Conservation (phyloP, 2,329 filamentous ascomycete genomes). For the Sordariomycetes sp. region DNA sequence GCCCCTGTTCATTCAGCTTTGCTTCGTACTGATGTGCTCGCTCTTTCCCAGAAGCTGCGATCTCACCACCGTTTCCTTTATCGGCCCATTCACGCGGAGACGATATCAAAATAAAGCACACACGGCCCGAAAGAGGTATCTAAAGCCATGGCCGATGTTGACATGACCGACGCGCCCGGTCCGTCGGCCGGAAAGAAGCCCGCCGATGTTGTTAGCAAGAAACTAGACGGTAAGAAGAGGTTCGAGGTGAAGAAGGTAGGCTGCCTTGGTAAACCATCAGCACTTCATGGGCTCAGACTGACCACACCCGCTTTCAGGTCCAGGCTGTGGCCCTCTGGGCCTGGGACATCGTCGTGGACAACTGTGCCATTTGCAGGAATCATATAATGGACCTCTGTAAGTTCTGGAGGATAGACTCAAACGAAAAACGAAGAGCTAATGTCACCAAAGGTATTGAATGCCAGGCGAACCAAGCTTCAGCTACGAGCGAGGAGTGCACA, state of each 20-base stretch:
- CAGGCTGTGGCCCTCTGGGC: slow-evolving; percentile 93
- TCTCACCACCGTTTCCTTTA: neutral
- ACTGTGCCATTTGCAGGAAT: slow-evolving; percentile 97
- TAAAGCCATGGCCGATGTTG: slow-evolving; percentile 72
- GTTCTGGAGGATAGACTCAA: slow-evolving; percentile 13
- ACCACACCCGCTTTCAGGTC: slow-evolving; percentile 4
- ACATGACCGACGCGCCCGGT: slow-evolving; percentile 79
- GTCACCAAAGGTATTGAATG: slow-evolving; percentile 70
- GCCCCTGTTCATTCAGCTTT: neutral
- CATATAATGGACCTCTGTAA: slow-evolving; percentile 98
- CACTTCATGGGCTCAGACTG: neutral
- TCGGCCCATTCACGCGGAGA: neutral
- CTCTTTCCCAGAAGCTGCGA: neutral
- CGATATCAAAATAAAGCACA: neutral
- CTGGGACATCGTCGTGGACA: slow-evolving; percentile 99
- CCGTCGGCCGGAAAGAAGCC: slow-evolving; percentile 40
- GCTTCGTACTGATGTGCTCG: neutral
- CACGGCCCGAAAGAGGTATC: neutral
- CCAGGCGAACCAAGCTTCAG: slow-evolving; percentile 95
- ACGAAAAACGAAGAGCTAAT: neutral
- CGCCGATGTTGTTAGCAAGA: slow-evolving; percentile 22
- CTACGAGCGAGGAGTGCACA: slow-evolving; percentile 94
- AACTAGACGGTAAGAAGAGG: slow-evolving; percentile 67
- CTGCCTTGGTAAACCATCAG: neutral
- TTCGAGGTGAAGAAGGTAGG: slow-evolving; percentile 97